These are phyloP conservation scores for Chlorella variabilis DNA, from an alignment of 163 green algal genomes.

Conservation along the genomic window DNA sequence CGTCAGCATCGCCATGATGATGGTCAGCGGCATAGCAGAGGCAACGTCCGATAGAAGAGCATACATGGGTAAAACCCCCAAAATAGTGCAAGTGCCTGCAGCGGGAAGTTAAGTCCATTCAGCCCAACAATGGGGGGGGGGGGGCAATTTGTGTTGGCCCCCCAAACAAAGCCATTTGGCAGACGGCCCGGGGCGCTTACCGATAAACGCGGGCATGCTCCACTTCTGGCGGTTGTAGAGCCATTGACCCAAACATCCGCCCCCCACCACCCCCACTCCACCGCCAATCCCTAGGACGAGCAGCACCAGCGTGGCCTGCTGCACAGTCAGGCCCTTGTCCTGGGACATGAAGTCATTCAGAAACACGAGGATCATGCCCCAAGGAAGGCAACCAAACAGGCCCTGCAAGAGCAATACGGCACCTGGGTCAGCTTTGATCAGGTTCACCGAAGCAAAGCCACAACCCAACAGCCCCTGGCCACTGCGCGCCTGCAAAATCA, in stretches of 20 bases:
- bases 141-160: too few species aligned
- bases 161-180: too few species aligned
- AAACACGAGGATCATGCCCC: constrained; percentile 88
- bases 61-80: constrained; percentile 28
- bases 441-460: too few species aligned
- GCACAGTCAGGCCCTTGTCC: constrained; percentile 71
- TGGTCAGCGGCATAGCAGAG: constrained; percentile 55
- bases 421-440: not conserved
- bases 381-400: constrained; percentile 83
- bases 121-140: too few species aligned
- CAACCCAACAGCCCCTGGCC: too few species aligned
- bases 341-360: constrained; percentile 88
- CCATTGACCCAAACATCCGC: constrained; percentile 75
- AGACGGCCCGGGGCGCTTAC: too few species aligned
- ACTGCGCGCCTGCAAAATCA: constrained; percentile 66
- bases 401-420: constrained; percentile 58
- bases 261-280: constrained; percentile 74
- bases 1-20: constrained; percentile 51
- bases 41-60: constrained; percentile 34
- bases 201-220: constrained; percentile 73
- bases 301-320: constrained; percentile 57
- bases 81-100: constrained; percentile 41
- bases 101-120: too few species aligned
- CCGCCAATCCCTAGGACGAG: constrained; percentile 74
- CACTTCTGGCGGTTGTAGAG: constrained; percentile 76